A percentile compares a stretch with the other conserved stretches of the same genome.
These are phyloP conservation scores for Erythrobasidium hasegawianum DNA, from an alignment of 1,284 basidiomycete genomes.

Conservation along the genomic window DNA sequence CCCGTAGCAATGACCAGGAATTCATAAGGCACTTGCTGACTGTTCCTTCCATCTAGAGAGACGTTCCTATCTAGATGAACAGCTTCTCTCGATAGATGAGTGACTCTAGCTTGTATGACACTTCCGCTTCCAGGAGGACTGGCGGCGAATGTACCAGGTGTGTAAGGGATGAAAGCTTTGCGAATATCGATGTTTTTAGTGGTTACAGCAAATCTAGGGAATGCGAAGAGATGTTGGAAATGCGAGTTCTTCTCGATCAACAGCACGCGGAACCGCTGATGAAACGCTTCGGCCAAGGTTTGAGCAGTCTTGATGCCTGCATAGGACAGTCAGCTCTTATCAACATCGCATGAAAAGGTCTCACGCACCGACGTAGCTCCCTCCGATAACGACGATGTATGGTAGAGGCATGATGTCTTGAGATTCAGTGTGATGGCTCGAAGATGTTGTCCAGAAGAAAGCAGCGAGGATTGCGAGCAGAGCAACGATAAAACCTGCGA, in stretches of 20 bases:
- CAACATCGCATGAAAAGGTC: no score
- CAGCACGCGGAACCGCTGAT: constrained; percentile 36
- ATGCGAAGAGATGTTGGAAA: constrained; percentile 46
- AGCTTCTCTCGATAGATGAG: constrained; percentile 9
- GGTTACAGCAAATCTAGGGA: constrained; percentile 30
- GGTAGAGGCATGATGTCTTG: neutral
- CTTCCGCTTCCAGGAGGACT: constrained; percentile 16
- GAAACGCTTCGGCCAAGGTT: constrained; percentile 15
- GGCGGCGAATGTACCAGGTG: constrained; percentile 36
- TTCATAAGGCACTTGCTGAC: constrained; percentile 35
- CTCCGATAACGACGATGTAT: constrained; percentile 29
- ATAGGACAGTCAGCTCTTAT: neutral
- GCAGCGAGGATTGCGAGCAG: neutral
- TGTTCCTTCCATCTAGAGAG: constrained; percentile 22
- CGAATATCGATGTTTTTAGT: constrained; percentile 27
- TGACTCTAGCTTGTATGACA: constrained; percentile 32
- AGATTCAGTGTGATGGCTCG: no score
- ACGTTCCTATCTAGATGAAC: constrained; percentile 31
- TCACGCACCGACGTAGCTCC: constrained; percentile 29
- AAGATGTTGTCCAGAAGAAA: no score
- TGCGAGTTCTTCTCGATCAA: constrained; percentile 45
- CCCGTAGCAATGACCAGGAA: constrained; percentile 49
- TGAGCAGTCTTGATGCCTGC: constrained; percentile 25
- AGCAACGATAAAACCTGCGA: no score
- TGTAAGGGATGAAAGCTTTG: constrained; percentile 42